phyloP scores from a whole-genome alignment of 106 monocot genomes.

The Dendrobium huoshanense region DNA sequence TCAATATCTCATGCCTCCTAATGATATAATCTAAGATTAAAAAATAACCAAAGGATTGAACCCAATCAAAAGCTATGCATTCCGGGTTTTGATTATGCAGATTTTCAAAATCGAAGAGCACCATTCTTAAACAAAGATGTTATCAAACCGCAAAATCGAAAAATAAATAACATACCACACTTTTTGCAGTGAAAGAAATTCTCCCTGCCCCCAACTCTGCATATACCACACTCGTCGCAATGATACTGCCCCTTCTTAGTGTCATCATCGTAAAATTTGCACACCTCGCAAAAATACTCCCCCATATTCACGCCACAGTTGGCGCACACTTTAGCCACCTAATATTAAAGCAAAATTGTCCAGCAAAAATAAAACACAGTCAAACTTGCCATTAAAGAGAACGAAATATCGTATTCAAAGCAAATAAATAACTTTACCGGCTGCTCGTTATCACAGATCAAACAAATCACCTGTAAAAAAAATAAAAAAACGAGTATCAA shows the following conservation, averaged over 20 bases:
- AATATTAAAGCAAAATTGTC: conserved; percentile 4
- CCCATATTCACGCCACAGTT: conserved; percentile 94
- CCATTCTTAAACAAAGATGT: not conserved
- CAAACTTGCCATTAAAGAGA: not conserved
- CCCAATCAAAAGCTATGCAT: not conserved
- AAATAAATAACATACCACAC: conserved; percentile 51
- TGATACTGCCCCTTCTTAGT: conserved; percentile 67
- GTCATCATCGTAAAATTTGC: conserved; percentile 88
- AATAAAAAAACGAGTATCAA: too few species aligned
- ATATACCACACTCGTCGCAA: conserved; percentile 83
- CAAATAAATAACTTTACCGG: conserved; percentile 23
- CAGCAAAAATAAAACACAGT: not conserved
- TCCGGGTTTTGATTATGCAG: not conserved
- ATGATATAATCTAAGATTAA: not conserved
- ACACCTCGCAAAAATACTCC: conserved; percentile 70
- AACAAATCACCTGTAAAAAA: conserved; percentile 66
- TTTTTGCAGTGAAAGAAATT: conserved; percentile 86
- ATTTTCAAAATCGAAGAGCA: not conserved
- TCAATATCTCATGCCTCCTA: not conserved
- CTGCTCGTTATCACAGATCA: conserved; percentile 75
- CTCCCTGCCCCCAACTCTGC: conserved; percentile 78
- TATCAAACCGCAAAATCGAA: not conserved
- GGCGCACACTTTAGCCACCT: conserved; percentile 66
- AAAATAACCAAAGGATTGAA: not conserved
- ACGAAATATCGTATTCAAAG: too few species aligned